Evolutionary conservation across 495 filamentous ascomycete species (phyloP), one percentile per base, ranked within the genome.

Genomic region (Corynascus novoguineensis): DNA sequence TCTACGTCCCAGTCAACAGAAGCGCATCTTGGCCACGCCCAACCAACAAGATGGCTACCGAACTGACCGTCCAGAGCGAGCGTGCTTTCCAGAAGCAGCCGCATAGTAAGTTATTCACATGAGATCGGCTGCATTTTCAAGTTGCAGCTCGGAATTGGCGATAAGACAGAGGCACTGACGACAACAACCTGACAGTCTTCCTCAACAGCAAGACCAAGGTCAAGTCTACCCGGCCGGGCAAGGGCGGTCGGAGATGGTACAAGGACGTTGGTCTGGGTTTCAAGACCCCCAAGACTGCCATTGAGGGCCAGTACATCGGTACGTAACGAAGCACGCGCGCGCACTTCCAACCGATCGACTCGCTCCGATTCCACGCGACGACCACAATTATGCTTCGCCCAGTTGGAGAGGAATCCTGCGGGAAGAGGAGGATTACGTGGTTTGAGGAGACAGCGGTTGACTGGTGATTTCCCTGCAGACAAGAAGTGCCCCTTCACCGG

Each of bases 401-500:
- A 27, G 17, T 22, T 37, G 46, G 31, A 10, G 45, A 53, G 17
- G 38, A 31, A 17, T 49, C 29, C 8, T n/a, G 49, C 50, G 27
- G 25, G 38, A 50, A 34, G 40, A 46, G 29, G 40, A 54, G 38
- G 38, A 41, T 14, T 37, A 47, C 19, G 9, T 52, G 40, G 28
- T 40, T 15, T 34, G 24, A 35, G 21, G 29, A 46, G 55, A 52
- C 49, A 46, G 17, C 17, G 40, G 57, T 61, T 69, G 58, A 66
- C 55, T 21, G 51, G 57, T 48, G 50, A 64, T 60, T 62, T 53
- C 41, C 61, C 38, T 71, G 71, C 74, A 96, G 93, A 99, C 85
- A 97, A 99, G 87, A 99, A 99, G 83, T 99, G 93, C 86, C 93
- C 93, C 67, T 99, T 97, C 86, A 95, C 90, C 63, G 95, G 95